Conservation (phyloP, 2,329 filamentous ascomycete genomes). For the Ilyonectria destructans region DNA sequence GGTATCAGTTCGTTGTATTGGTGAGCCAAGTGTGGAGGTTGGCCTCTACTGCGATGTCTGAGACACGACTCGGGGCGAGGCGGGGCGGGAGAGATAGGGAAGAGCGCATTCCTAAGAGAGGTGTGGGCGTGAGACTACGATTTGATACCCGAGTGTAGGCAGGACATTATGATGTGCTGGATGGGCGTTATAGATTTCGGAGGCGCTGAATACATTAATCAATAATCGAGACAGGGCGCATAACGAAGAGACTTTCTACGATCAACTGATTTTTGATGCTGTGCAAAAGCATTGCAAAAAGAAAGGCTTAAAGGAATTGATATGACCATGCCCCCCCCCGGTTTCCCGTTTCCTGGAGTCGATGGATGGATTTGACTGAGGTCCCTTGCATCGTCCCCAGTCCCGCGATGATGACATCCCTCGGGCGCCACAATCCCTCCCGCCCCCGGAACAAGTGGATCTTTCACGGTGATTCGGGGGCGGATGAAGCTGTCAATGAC, state of each 20-base stretch:
- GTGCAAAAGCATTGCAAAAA: neutral
- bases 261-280: neutral
- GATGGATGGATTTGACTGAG: neutral
- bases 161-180: neutral
- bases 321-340: neutral
- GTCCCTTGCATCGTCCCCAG: neutral
- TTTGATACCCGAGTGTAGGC: neutral
- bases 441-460: conserved; percentile 2
- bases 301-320: neutral
- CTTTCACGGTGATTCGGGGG: neutral
- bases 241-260: neutral
- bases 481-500: conserved; percentile 4
- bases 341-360: neutral
- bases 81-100: neutral
- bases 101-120: neutral
- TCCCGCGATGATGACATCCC: neutral
- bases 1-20: neutral
- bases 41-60: neutral
- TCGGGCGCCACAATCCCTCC: neutral
- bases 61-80: neutral
- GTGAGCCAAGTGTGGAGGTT: neutral
- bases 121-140: neutral
- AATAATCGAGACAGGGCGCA: neutral
- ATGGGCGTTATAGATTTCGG: neutral
- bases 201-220: neutral